Evolutionary conservation across 305 asterid genomes (phyloP), one percentile per base, ranked within the genome.

Genomic region (Euphrasia arctica): DNA sequence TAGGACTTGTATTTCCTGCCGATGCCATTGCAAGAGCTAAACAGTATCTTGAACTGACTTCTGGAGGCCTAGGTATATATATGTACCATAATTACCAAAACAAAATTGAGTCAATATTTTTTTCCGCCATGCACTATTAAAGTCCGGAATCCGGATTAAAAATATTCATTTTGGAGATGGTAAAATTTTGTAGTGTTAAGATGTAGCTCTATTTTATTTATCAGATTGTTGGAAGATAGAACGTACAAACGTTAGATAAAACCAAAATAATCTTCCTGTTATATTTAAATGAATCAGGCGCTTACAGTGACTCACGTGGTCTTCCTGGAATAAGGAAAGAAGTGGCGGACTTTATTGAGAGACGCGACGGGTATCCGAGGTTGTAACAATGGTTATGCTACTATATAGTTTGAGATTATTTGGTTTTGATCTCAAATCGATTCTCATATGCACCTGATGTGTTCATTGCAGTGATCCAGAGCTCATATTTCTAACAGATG

Each of bases 61-160:
- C 96, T 4, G 99, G 99, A 47, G 99, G 97, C 77, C 82, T 93
- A 78, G 99, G 99, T 93, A 82, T n/a, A n/a, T n/a, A n/a, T 6
- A 56, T 51, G 22, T 18, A 18, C 8, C 28, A 58, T 28, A 54
- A 0, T 10, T 54, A 25, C 7, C 34, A n/a, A n/a, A n/a, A n/a
- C n/a, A n/a, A n/a, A n/a, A n/a, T n/a, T n/a, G 59, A 54, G 34
- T 54, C 36, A 9, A 11, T 25, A 18, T 2, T 9, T 2, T 6
- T 22, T 9, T n/a, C 49, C 58, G 50, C 18, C 47, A 64, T 10
- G 18, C 50, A 11, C 59, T 18, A 48, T 45, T 62, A 27, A 45
- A 25, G 27, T 43, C 56, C 47, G 12, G 29, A 43, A 15, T 12
- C 2, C 9, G 9, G 9, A 39, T 25, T 5, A 34, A 65, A 12